A percentile compares a stretch with the other conserved stretches of the same genome.
Conservation (phyloP, 805 yeast species). For the Ogataea allantospora region DNA sequence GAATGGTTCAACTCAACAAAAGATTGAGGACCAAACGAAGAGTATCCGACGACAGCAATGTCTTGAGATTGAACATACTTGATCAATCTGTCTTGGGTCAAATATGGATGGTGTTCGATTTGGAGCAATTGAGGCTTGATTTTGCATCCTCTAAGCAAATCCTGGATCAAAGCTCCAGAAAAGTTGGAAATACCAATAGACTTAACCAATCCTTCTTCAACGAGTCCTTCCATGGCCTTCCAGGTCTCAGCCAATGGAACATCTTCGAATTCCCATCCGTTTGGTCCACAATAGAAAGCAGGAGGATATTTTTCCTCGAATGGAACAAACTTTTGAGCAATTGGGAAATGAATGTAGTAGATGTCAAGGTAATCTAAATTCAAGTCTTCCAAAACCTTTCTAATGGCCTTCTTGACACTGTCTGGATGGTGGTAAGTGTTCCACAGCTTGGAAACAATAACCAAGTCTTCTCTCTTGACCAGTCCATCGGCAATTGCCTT, state of each 20-base stretch:
- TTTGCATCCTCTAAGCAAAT: conserved; percentile 64
- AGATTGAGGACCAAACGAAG: conserved; percentile 83
- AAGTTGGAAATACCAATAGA: conserved; percentile 85
- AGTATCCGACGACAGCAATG: conserved; percentile 73
- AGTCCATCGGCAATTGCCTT: conserved; percentile 66
- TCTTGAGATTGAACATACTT: conserved; percentile 56
- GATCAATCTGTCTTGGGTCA: conserved; percentile 67
- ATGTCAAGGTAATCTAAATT: conserved; percentile 77
- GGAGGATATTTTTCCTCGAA: conserved; percentile 80
- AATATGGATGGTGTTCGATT: conserved; percentile 90
- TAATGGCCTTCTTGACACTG: conserved; percentile 63
- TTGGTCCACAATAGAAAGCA: conserved; percentile 60
- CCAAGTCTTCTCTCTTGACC: conserved; percentile 71
- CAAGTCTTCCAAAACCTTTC: conserved; percentile 66
- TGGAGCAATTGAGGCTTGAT: conserved; percentile 79
- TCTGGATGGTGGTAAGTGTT: conserved; percentile 78
- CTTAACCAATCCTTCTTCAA: conserved; percentile 52
- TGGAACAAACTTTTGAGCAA: conserved; percentile 80
- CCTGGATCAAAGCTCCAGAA: conserved; percentile 65
- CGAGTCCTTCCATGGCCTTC: conserved; percentile 70
- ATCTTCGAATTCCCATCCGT: conserved; percentile 51
- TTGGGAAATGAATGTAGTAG: conserved; percentile 87
- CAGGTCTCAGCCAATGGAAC: conserved; percentile 76
- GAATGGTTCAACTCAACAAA: conserved; percentile 63
- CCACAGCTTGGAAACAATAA: conserved; percentile 85